phyloP scores from a whole-genome alignment of 2,329 filamentous ascomycete species.

The Cordyceps pruinosa region DNA sequence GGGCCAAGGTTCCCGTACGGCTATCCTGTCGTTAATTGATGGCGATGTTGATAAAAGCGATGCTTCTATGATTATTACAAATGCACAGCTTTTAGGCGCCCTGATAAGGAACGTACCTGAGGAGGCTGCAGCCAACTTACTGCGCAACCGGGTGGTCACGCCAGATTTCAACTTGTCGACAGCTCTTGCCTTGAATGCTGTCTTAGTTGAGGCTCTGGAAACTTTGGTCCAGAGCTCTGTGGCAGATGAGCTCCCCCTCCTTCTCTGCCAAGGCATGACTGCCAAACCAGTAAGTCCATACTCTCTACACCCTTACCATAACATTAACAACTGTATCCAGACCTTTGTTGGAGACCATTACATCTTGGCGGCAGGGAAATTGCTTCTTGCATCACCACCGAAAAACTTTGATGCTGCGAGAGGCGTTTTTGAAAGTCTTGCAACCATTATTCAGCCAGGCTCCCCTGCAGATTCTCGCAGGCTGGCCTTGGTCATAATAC shows the following conservation, averaged over 20 bases:
- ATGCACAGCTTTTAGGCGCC: constrained; percentile 82
- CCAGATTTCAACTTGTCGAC: constrained; percentile 70
- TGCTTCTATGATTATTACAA: constrained; percentile 75
- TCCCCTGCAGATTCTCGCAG: constrained; percentile 76
- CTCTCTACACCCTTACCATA: background rate
- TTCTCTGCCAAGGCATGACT: constrained; percentile 72
- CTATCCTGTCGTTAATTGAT: constrained; percentile 87
- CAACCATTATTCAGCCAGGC: constrained; percentile 68
- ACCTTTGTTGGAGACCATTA: constrained; percentile 82
- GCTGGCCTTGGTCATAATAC: constrained; percentile 76
- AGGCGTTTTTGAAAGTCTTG: constrained; percentile 71
- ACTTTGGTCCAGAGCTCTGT: constrained; percentile 59
- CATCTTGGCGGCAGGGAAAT: constrained; percentile 86
- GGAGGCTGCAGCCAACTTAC: constrained; percentile 54
- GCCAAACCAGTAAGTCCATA: constrained; percentile 60
- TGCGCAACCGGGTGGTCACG: constrained; percentile 72
- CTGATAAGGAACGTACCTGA: constrained; percentile 78
- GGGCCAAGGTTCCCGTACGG: constrained; percentile 79
- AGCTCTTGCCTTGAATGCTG: constrained; percentile 79
- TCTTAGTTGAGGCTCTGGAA: constrained; percentile 72
- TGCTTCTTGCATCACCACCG: constrained; percentile 62
- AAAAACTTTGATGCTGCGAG: constrained; percentile 72
- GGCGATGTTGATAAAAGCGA: constrained; percentile 70
- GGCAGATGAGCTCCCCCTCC: constrained; percentile 65
- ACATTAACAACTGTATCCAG: constrained; percentile 32